Conservation (phyloP, 169 alveolate genomes). For the Blepharisma undulans region DNA sequence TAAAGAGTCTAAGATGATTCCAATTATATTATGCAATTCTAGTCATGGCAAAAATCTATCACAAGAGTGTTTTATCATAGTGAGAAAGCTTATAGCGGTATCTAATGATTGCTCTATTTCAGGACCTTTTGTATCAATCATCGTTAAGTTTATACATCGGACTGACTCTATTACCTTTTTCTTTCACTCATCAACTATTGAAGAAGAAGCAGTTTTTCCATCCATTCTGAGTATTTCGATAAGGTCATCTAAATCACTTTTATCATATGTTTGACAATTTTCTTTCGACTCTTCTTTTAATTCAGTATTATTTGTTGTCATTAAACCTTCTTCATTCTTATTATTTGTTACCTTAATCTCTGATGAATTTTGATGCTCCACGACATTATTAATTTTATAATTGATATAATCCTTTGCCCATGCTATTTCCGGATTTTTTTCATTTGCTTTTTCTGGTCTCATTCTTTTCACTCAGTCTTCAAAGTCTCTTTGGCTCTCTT, state of each 20-base stretch:
- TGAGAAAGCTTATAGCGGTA: background rate
- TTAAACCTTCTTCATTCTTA: no score
- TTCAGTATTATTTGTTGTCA: no score
- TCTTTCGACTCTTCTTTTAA: no score
- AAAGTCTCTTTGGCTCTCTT: no score
- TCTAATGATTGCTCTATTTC: background rate
- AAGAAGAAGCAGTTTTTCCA: background rate
- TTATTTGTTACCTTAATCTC: no score
- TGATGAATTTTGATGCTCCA: no score
- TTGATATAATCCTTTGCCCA: no score
- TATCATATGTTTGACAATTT: no score
- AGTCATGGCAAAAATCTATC: background rate
- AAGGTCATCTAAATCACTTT: background rate
- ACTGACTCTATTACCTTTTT: background rate
- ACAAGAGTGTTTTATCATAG: background rate
- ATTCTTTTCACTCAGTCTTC: no score
- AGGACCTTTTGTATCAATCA: background rate
- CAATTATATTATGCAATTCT: background rate
- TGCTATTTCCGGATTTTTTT: no score
- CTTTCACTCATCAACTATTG: background rate
- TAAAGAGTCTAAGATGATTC: background rate
- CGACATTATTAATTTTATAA: no score
- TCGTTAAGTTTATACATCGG: background rate
- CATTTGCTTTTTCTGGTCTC: no score
- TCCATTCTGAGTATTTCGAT: background rate